A percentile compares a stretch with the other conserved stretches of the same genome.
Evolutionary conservation across 2,329 filamentous ascomycete genomes (phyloP).

Genomic region (Penicillium palitans): DNA sequence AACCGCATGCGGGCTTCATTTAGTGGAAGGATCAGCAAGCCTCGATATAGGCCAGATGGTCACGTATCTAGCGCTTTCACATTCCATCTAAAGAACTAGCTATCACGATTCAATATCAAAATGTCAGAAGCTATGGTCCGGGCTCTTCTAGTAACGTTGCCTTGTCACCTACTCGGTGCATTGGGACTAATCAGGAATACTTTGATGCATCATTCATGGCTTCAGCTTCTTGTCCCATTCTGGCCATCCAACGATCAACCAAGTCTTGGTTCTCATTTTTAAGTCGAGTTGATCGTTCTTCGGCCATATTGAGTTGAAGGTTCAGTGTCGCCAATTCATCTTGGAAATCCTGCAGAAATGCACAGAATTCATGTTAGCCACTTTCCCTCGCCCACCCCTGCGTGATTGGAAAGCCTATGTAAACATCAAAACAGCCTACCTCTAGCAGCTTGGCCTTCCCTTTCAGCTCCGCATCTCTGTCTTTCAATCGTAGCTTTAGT

Average conservation of each 20-base stretch:
- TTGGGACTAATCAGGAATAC: conserved; percentile 39
- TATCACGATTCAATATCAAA: background rate
- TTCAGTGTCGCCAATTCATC: conserved; percentile 89
- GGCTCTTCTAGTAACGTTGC: background rate
- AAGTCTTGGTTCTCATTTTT: conserved; percentile 84
- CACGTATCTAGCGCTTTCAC: background rate
- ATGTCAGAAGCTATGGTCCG: background rate
- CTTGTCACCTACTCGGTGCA: background rate
- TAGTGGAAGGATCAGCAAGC: background rate
- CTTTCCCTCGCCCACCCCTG: background rate
- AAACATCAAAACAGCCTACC: conserved; percentile 46
- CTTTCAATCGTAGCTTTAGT: conserved; percentile 67
- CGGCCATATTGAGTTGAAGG: conserved; percentile 82
- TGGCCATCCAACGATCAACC: conserved; percentile 86
- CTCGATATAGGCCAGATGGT: background rate
- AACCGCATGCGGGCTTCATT: background rate
- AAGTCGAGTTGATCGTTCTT: conserved; percentile 71
- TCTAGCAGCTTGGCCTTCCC: conserved; percentile 82
- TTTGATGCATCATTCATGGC: conserved; percentile 70
- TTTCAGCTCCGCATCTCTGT: conserved; percentile 80
- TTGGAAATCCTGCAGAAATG: conserved; percentile 66
- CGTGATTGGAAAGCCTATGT: background rate
- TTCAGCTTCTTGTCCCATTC: conserved; percentile 82
- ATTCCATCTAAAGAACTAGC: background rate
- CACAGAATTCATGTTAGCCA: conserved; percentile 11